Evolutionary conservation across 495 filamentous ascomycete genomes (phyloP).

Genomic region (Penicillium coprophilum): DNA sequence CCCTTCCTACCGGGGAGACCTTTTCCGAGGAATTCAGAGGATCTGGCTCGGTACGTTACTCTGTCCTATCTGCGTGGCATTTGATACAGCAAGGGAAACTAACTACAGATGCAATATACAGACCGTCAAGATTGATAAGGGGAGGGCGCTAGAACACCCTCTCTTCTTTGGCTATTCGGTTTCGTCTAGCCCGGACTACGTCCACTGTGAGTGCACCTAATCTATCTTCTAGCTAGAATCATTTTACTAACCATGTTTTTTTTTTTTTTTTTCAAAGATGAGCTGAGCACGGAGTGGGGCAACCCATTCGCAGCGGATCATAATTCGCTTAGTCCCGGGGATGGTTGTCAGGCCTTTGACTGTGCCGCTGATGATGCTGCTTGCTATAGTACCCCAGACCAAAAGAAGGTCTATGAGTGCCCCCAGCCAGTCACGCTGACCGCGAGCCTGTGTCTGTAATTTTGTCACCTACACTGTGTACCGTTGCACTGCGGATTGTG

Average conservation of each 20-base stretch:
- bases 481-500: too few relatives aligned
- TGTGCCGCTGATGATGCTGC: conserved; percentile 30
- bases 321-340: conserved; percentile 32
- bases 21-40: conserved; percentile 29
- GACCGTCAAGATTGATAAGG: conserved; percentile 32
- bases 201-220: conserved; percentile 27
- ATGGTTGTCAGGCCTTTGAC: conserved; percentile 30
- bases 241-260: conserved; percentile 13
- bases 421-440: conserved; percentile 30
- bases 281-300: conserved; percentile 32
- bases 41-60: conserved; percentile 31
- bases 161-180: conserved; percentile 37
- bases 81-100: conserved; percentile 16
- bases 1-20: conserved; percentile 22
- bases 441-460: conserved; percentile 24
- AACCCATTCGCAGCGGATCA: conserved; percentile 31
- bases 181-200: conserved; percentile 30
- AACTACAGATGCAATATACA: conserved; percentile 19
- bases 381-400: conserved; percentile 32
- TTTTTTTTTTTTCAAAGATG: conserved; percentile 29
- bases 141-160: conserved; percentile 26
- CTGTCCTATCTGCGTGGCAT: conserved; percentile 1
- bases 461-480: conserved; percentile 9
- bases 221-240: conserved; percentile 11
- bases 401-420: conserved; percentile 33